Base-by-base conservation (phyloP, 768 basidiomycete species). In the Hericium alpestre region DNA sequence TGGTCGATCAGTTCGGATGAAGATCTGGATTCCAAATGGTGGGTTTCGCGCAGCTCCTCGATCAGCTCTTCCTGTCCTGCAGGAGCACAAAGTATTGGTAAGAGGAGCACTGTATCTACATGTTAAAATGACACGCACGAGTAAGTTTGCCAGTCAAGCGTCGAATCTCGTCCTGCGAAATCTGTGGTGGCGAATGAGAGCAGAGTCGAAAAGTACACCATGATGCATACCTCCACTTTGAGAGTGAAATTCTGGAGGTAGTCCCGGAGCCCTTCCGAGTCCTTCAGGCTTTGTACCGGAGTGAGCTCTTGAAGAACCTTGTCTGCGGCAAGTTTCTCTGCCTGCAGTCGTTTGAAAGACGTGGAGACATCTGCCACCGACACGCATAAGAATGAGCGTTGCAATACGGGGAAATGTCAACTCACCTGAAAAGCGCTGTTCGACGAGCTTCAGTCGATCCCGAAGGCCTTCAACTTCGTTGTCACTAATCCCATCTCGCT, bases 21-120 rank as follows among this genome's bases (percentile, higher is more conserved):
- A 13, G 92, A 93, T n/a, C 77, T 69, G 12, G 81, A 81, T 70
- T 95, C 93, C 9, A 90, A 74, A 13, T 76, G 79, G 65, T 95
- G 93, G 7, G 82, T 90, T 60, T 93, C 89, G 38, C 83, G 83
- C 0, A 97, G 73, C 66, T 96, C 93, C 61, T 89, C 86, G 11
- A 92, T 76, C 8, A 86, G 86, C 53, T 82, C 83, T 56, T 90
- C 90, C 72, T 95, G 91, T 13, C 83, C 93, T 95, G 62, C 41
- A 53, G 12, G 53, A 52, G 51, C 65, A 51, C 41, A 57, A 32
- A 37, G n/a, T 9, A 12, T 54, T 16, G 13, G 12, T 4, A 15
- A 51, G 22, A 27, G 59, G 16, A 16, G 20, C 4, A 51, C 5
- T 5, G 32, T 10, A 10, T 10, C 9, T n/a, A n/a, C 12, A 4